Conservation (phyloP, 345 rosid genomes). For the Bruguiera parviflora region DNA sequence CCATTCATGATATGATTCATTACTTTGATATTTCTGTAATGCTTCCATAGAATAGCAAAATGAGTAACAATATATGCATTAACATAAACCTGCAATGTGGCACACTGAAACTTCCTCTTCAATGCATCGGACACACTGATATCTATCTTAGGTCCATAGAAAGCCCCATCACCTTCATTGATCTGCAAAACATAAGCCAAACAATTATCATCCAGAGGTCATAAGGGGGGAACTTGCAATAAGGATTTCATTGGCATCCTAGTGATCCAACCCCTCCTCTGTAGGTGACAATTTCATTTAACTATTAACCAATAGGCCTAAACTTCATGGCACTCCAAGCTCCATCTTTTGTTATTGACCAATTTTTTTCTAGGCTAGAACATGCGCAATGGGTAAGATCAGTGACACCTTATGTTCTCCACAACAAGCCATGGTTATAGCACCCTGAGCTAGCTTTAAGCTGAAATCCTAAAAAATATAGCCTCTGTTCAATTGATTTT, state of each 20-base stretch:
- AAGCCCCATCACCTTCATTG: conserved; percentile 94
- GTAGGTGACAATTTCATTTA: no score
- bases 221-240: neutral
- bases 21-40: conserved; percentile 17
- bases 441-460: no score
- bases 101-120: conserved; percentile 93
- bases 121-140: conserved; percentile 94
- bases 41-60: neutral
- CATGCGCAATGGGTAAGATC: neutral
- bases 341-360: neutral
- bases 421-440: no score
- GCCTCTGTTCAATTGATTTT: no score
- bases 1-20: neutral
- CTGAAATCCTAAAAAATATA: no score
- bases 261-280: neutral
- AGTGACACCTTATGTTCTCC: no score
- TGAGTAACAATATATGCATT: neutral
- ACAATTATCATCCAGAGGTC: neutral
- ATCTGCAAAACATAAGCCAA: conserved; percentile 39
- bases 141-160: conserved; percentile 98
- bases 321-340: no score
- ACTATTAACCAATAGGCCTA: no score
- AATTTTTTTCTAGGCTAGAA: neutral
- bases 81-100: conserved; percentile 77
- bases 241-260: neutral